Base-by-base conservation (phyloP, 495 filamentous ascomycete species). In the Opeltia flavorubescens region DNA sequence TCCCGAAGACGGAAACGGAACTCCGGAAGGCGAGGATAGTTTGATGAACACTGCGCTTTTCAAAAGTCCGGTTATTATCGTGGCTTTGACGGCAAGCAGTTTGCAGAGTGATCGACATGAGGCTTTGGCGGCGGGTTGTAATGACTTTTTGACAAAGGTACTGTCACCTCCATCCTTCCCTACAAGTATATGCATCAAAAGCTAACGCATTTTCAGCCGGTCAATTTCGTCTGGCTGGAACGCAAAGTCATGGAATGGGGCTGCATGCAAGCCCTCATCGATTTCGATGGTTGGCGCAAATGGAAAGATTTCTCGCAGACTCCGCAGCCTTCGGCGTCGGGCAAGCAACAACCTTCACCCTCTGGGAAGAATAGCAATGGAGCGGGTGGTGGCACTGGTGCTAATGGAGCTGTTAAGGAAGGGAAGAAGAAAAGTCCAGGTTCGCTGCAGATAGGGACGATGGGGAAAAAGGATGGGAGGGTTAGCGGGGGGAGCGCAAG, bases 171-270 rank as follows among this genome's bases (percentile, higher is more conserved):
- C 5, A 45, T 20, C 43, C 44, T 43, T 21, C 24, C 26, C 21
- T 40, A n/a, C 39, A n/a, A 13, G 29, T 31, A 6, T 15, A 18
- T 25, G n/a, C 13, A 5, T 18, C 0, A 25, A 15, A 8, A 35
- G 42, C 47, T 58, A 41, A 61, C 30, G 46, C 45, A 43, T 18
- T 13, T 25, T 23, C 49, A 95, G 86, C 91, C 91, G 20, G 88
- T 98, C 44, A 93, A 89, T 54, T 96, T 95, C 58, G 88, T 93
- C 48, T 98, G 91, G 91, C 74, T 98, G 12, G 84, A 94, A 57
- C 78, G 89, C 33, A 98, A 98, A 60, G 87, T 96, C 33, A 95
- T 89, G 60, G 91, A 98, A 75, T 98, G 91, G 91, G 91, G 91
- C 52, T 98, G 91, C 67, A 58, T 98, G 72, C 91, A 96, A 70